Evolutionary conservation across 2,329 filamentous ascomycete genomes (phyloP), one percentile per base, ranked within the genome.

Genomic region (Diaporthe citri): DNA sequence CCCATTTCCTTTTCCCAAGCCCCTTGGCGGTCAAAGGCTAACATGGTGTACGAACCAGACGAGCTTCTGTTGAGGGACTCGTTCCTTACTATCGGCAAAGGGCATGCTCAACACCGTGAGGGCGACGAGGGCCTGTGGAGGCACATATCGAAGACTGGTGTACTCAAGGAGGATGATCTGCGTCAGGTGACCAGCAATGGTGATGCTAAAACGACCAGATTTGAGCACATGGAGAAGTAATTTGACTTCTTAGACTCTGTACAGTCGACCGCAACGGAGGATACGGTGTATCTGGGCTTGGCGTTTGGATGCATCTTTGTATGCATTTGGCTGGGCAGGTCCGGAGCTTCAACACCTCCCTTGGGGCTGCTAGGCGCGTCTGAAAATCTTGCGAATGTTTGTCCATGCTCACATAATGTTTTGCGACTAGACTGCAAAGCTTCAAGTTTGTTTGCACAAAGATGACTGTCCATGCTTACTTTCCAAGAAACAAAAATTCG

Each of bases 61-160:
- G 60, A 91, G 81, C 77, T 90, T 9, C 78, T 90, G 31, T 84
- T 90, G 80, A 79, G 89, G 34, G 89, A 91, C 77, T 88, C 86
- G 75, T 78, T 90, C 79, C 82, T 85, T 56, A 86, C 86, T 77
- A 89, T 90, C 73, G 85, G 84, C 2, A 83, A 84, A 73, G 88
- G 89, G 0, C 85, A 88, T 74, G 87, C 86, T 8, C 81, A 83
- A 70, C 88, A 90, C 77, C 86, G 87, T 73, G 84, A 86, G 9
- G 88, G 87, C 3, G 87, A 90, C 71, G 86, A 89, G 36, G 88
- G 87, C 1, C 77, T 90, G 76, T 79, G 82, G 55, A 82, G 84
- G 62, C 84, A 87, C 76, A 79, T 87, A 72, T 83, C 82, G 6
- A 85, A 83, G 75, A 80, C 81, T 2, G 83, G 83, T 31, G 79